Base-by-base conservation (phyloP, 371 early-diverging fungal species). In the Batrachochytrium dendrobatidis region DNA sequence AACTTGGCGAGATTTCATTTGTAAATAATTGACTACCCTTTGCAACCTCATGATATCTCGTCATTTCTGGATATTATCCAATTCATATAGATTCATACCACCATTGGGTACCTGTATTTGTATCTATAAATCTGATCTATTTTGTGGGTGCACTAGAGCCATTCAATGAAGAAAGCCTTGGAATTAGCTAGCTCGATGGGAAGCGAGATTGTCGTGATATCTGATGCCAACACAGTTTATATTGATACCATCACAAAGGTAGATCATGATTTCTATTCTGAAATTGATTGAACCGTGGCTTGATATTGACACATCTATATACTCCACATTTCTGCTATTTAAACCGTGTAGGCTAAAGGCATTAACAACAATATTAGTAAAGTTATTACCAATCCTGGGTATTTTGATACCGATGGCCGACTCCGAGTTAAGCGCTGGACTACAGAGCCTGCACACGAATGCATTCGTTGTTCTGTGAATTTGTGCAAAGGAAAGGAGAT, bases 141-240 rank as follows among this genome's bases (percentile, higher is more conserved):
- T n/a, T n/a, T n/a, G n/a, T n/a, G n/a, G n/a, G n/a, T n/a, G n/a
- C n/a, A n/a, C n/a, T n/a, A 64, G 62, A 60, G 57, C 7, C 72
- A 76, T 7, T 83, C 81, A 24, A 84, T 86, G 75, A 61, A 75
- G 25, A 67, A 66, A 33, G 70, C 82, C 56, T 59, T 68, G 31
- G 54, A 75, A 48, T 53, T 71, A 15, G 71, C 85, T 49, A 72
- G 76, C 25, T 54, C 62, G 10, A 68, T 70, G 31, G 70, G 82
- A 18, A 71, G 80, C 3, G 82, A 83, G 20, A 73, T 86, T 25
- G 66, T 80, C 26, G 77, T 87, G 43, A 58, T 86, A 30, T 86
- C 88, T 4, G 90, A 90, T 64, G 84, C 88, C 45, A 90, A 90
- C 63, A 79, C 81, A 0, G 62, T 85, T 33, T 87, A 79, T 63